phyloP scores from a whole-genome alignment of 108 stramenopile species.

The Skeletonema grethae region DNA sequence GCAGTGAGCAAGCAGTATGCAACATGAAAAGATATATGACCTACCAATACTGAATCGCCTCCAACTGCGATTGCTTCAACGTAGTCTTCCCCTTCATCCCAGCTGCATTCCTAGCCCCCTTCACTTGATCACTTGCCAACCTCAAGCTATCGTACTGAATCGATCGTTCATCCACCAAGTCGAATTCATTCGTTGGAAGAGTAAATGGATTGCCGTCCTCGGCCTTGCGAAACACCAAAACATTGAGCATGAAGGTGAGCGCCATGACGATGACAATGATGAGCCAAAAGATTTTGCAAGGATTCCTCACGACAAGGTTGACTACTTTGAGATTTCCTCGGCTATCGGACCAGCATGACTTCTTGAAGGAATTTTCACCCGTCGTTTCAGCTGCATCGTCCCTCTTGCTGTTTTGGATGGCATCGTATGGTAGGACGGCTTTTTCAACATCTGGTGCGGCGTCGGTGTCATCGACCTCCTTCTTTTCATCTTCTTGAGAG shows the following conservation, averaged over 20 bases:
- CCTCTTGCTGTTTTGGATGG: not conserved
- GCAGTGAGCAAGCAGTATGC: too few relatives aligned
- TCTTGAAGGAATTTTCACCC: not conserved
- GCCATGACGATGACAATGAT: constrained; percentile 40
- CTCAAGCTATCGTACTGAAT: constrained; percentile 51
- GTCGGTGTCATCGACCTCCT: not conserved
- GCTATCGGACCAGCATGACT: constrained; percentile 37
- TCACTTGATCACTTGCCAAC: constrained; percentile 46
- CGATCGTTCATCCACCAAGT: constrained; percentile 47
- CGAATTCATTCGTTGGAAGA: constrained; percentile 38
- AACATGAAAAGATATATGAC: not conserved
- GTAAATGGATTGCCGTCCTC: constrained; percentile 58
- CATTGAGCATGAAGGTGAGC: constrained; percentile 39
- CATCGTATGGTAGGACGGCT: not conserved
- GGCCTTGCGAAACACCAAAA: constrained; percentile 24
- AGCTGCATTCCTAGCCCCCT: not conserved
- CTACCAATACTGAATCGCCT: constrained; percentile 23
- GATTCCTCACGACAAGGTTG: constrained; percentile 47
- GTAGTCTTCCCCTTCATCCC: not conserved
- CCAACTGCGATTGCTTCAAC: constrained; percentile 12
- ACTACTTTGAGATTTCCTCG: constrained; percentile 59
- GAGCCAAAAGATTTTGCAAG: constrained; percentile 35
- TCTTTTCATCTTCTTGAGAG: not conserved
- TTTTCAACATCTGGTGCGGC: not conserved
- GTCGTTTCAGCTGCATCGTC: too few relatives aligned